phyloP scores from a whole-genome alignment of 768 basidiomycete species.

The Amanita rubescens region DNA sequence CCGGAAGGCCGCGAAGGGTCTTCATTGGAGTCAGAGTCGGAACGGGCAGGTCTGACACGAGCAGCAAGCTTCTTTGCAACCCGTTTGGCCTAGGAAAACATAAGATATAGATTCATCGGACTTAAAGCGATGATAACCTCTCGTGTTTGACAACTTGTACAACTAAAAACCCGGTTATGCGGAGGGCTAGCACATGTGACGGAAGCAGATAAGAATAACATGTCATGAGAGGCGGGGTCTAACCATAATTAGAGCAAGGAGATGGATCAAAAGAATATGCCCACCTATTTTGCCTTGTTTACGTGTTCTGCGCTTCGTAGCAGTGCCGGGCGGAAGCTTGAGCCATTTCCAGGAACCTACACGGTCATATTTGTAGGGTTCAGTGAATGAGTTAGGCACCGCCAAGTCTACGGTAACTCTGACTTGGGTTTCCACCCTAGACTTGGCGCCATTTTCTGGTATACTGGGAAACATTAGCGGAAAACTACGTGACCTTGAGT shows the following conservation, averaged over 20 bases:
- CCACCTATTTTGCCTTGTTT: slow-evolving; percentile 80
- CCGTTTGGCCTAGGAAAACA: slow-evolving; percentile 62
- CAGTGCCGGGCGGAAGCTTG: slow-evolving; percentile 69
- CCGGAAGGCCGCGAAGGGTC: slow-evolving; percentile 35
- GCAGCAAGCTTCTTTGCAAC: slow-evolving; percentile 85
- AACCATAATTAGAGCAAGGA: slow-evolving; percentile 10
- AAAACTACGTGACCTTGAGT: slow-evolving; percentile 38
- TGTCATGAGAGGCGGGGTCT: slow-evolving; percentile 66
- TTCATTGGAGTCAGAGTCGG: slow-evolving; percentile 65
- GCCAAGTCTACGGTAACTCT: slow-evolving; percentile 78
- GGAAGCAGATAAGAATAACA: slow-evolving; percentile 62
- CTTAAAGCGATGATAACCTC: slow-evolving; percentile 42
- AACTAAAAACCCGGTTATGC: slow-evolving; percentile 68
- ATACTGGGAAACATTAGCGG: slow-evolving; percentile 80
- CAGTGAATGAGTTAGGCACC: slow-evolving; percentile 53
- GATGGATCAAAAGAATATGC: slow-evolving; percentile 12
- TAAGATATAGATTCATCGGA: slow-evolving; percentile 7
- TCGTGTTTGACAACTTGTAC: slow-evolving; percentile 81
- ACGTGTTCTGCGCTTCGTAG: slow-evolving; percentile 78
- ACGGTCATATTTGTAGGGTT: slow-evolving; percentile 62
- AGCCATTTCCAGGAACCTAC: slow-evolving; percentile 92
- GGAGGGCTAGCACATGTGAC: slow-evolving; percentile 81
- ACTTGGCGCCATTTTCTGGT: slow-evolving; percentile 78
- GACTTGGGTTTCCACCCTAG: slow-evolving; percentile 92
- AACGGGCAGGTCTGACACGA: slow-evolving; percentile 69